Base-by-base conservation (phyloP, 805 yeast genomes). In the Teunomyces tritomae region DNA sequence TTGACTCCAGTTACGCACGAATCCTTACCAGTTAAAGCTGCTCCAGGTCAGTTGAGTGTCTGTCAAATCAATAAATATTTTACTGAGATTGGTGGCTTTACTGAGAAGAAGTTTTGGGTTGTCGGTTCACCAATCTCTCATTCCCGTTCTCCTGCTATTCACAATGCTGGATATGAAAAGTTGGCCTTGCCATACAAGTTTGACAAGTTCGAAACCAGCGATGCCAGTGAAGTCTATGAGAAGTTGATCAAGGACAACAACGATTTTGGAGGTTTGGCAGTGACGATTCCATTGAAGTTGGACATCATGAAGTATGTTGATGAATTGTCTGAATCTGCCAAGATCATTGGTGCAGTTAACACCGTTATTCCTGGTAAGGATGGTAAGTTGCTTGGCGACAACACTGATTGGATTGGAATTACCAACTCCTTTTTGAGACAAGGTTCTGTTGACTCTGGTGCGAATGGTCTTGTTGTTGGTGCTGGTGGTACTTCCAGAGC, bases 401-500 rank as follows among this genome's bases (percentile, higher is more conserved):
- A 94, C 71, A 94, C 99, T 37, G 99, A 94, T 65, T 94, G 96
- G 96, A 70, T 82, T 42, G 99, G 99, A 8, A 87, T 94, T 55
- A 74, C 73, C 40, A 79, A 84, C 51, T 80, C 96, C 2, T 82
- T 90, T 56, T 62, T 70, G 14, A 67, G 77, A 50, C 74, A 76
- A 49, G 96, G 96, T 34, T 83, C 82, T 48, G 64, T 62, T 17
- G 60, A 57, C 49, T 57, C 59, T 28, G 56, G 52, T 3, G 71
- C 76, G 9, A 70, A 77, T 48, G 97, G 97, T 28, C 70, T 91
- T 49, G 86, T 94, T 39, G 74, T 94, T 54, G 99, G 99, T 44
- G 97, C 96, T 16, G 99, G 99, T 36, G 99, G 99, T 39, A 91
- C 99, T 24, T 84, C 97, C 0, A 79, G 97, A 59, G 97, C 99